Conservation (phyloP, 2,329 filamentous ascomycete species). For the Microdochium trichocladiopsis region DNA sequence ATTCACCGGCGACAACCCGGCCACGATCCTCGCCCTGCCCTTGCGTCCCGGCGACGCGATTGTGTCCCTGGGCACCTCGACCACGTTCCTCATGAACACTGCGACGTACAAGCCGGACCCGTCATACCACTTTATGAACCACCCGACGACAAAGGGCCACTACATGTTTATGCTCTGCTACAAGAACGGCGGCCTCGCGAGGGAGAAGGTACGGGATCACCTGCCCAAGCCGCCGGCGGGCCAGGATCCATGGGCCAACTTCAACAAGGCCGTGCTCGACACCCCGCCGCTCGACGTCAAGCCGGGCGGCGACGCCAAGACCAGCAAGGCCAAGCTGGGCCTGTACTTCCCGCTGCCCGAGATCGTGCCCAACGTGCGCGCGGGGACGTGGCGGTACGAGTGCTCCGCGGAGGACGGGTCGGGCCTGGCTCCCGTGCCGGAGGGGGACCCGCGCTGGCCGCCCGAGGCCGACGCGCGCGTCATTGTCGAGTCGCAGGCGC, state of each 20-base stretch:
- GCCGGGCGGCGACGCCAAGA: constrained; percentile 31
- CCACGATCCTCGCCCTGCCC: constrained; percentile 87
- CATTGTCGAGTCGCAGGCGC: constrained; percentile 91
- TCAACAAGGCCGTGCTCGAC: constrained; percentile 66
- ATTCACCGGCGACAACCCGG: constrained; percentile 93
- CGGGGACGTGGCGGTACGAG: constrained; percentile 81
- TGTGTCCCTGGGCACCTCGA: constrained; percentile 89
- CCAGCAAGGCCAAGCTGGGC: constrained; percentile 64
- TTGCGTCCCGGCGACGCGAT: constrained; percentile 86
- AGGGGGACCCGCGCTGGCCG: constrained; percentile 39
- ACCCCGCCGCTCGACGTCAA: constrained; percentile 63
- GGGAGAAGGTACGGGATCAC: constrained; percentile 80
- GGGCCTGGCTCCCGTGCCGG: constrained; percentile 27
- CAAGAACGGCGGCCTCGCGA: constrained; percentile 92
- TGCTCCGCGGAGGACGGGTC: constrained; percentile 46
- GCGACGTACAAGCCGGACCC: constrained; percentile 85
- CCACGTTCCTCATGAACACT: constrained; percentile 96
- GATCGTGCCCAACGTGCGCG: constrained; percentile 84
- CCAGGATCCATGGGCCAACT: constrained; percentile 65
- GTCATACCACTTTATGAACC: constrained; percentile 96
- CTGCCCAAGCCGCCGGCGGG: constrained; percentile 47
- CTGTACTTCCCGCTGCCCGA: constrained; percentile 95
- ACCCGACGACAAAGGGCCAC: constrained; percentile 80
- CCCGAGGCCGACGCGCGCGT: constrained; percentile 68
- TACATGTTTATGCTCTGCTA: constrained; percentile 99